Evolutionary conservation across 768 basidiomycete species (phyloP), one percentile per base, ranked within the genome.

Genomic region (Tylopilus sp.): DNA sequence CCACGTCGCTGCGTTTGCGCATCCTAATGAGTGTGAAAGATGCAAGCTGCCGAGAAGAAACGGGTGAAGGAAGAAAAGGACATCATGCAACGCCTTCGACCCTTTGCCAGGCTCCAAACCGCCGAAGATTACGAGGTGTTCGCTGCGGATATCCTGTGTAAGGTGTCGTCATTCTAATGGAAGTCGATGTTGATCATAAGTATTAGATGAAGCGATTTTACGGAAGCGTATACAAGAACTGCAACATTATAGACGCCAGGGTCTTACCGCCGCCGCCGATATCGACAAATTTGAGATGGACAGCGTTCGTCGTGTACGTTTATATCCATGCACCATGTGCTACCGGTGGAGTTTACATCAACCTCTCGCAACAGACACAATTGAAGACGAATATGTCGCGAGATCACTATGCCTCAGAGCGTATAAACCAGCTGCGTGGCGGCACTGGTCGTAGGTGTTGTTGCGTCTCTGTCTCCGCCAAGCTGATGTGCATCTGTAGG

Each of bases 21-120:
- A 13, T 44, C 47, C 28, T 50, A 23, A 57, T 48, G 55, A 8
- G 6, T 40, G 44, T 28, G 33, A 53, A 20, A 97, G 95, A 88
- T 93, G 75, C 85, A 89, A 77, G 89, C 91, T 10, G 79, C 80
- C 3, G 95, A 99, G 58, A 89, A 95, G 73, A 98, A 97, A 66
- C 77, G 92, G 17, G 80, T 81, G 8, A 86, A 88, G 60, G 95
- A 98, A 55, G 95, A 98, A 61, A 83, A 88, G 57, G 97, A 98
- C 55, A 85, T 98, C 49, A 70, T 93, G 21, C 84, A 91, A 59
- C 83, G 94, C 22, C 77, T 95, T 48, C 88, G 95, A 57, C 91
- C 93, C 3, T 98, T 98, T 68, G 82, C 95, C 23, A 82, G 86
- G 47, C 73, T 98, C 31, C 94, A 97, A 66, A 94, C 92, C 0